Evolutionary conservation across 139 green algal genomes (phyloP).

Genomic region (Edaphochlamys debaryana): DNA sequence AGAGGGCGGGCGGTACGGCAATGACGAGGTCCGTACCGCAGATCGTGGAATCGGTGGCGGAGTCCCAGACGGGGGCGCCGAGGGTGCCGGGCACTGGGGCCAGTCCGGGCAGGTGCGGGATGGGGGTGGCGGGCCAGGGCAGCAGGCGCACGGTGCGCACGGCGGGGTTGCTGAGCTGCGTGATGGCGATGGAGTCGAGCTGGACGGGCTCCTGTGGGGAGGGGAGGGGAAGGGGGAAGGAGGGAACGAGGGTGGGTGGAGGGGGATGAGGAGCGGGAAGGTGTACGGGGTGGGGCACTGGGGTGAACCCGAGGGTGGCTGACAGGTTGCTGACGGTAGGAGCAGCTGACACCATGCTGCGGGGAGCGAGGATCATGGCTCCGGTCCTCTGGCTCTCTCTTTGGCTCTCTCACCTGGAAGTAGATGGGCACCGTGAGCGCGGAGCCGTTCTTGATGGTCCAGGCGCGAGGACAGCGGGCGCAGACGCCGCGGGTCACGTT

Average conservation of each 20-base stretch:
- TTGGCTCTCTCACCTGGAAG: too few species aligned
- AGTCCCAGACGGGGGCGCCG: not conserved
- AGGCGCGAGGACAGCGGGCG: not conserved
- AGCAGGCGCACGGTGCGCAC: slow-evolving; percentile 9
- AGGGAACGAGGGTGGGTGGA: too few species aligned
- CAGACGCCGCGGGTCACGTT: not conserved
- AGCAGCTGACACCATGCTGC: too few species aligned
- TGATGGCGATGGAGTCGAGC: slow-evolving; percentile 21
- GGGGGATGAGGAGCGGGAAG: too few species aligned
- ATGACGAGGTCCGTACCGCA: not conserved
- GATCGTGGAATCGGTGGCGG: not conserved
- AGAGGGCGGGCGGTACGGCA: not conserved
- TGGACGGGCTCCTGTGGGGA: slow-evolving; percentile 25
- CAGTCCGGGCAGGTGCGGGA: slow-evolving; percentile 26
- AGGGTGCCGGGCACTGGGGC: not conserved
- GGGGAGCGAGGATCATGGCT: too few species aligned
- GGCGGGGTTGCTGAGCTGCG: slow-evolving; percentile 14
- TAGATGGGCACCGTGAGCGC: not conserved
- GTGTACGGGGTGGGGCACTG: too few species aligned
- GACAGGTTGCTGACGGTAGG: too few species aligned
- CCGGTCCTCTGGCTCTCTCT: too few species aligned
- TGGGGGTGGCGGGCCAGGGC: slow-evolving; percentile 17
- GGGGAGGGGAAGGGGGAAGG: slow-evolving; percentile 4
- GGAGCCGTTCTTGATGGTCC: not conserved
- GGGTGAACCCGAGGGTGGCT: too few species aligned